Evolutionary conservation across 2,329 filamentous ascomycete genomes (phyloP).

Genomic region (Ampelomyces quisqualis): DNA sequence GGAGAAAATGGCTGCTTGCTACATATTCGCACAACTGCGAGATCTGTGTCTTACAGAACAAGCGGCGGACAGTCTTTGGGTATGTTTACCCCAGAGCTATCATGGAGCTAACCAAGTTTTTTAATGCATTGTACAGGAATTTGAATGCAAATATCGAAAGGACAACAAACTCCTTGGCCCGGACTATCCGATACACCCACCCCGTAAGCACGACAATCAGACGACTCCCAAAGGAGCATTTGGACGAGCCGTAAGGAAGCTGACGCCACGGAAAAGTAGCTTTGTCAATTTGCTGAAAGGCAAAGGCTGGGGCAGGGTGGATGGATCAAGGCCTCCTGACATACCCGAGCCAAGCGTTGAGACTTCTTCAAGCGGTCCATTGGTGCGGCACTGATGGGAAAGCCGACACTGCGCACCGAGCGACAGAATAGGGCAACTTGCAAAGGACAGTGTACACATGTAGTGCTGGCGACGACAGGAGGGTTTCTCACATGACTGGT

Average conservation of each 20-base stretch:
- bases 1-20: constrained; percentile 29
- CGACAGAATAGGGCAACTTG: too few relatives aligned
- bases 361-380: constrained; percentile 10
- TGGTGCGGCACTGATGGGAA: neutral
- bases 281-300: constrained; percentile 39
- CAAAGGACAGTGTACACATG: too few relatives aligned
- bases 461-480: too few relatives aligned
- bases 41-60: constrained; percentile 31
- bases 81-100: too few relatives aligned
- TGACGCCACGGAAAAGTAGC: constrained; percentile 40
- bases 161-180: constrained; percentile 30
- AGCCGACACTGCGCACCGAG: too few relatives aligned
- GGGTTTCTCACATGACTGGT: too few relatives aligned
- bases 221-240: constrained; percentile 25
- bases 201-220: constrained; percentile 25
- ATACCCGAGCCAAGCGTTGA: constrained; percentile 3
- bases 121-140: constrained; percentile 26
- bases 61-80: constrained; percentile 39
- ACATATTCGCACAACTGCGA: constrained; percentile 36
- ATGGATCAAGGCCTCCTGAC: constrained; percentile 13
- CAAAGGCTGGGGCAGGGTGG: constrained; percentile 31
- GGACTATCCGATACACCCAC: constrained; percentile 16
- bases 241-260: constrained; percentile 35
- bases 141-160: constrained; percentile 36
- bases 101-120: too few relatives aligned